Evolutionary conservation across 164 flowering plant genomes (phyloP).

Genomic region (Nelumbo lutea): DNA sequence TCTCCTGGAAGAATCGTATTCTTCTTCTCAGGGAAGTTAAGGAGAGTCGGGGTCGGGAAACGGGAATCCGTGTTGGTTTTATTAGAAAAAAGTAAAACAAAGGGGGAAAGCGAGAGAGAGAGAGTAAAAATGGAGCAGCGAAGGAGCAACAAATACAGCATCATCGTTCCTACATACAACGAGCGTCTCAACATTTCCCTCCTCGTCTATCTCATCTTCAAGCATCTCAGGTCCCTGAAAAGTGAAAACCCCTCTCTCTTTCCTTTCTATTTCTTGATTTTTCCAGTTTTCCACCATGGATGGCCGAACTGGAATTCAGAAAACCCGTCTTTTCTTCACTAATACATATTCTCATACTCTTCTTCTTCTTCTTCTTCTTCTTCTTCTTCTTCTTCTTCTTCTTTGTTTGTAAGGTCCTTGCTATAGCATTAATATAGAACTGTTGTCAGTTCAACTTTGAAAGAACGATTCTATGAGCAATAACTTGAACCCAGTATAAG

Average conservation of each 20-base stretch:
- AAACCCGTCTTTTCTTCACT: background rate
- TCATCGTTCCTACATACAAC: conserved; percentile 89
- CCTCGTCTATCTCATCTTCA: conserved; percentile 79
- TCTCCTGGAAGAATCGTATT: no score
- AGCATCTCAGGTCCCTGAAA: conserved; percentile 61
- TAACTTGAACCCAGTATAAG: no score
- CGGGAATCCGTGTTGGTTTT: no score
- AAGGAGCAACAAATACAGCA: conserved; percentile 62
- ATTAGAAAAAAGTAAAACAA: no score
- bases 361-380: background rate
- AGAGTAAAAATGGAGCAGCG: conserved; percentile 9
- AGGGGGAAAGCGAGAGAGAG: background rate
- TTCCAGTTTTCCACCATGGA: background rate
- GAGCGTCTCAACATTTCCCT: conserved; percentile 96
- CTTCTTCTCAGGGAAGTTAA: no score
- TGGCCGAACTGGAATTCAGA: no score
- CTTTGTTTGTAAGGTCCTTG: no score
- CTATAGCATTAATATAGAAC: no score
- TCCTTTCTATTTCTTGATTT: background rate
- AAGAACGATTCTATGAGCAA: no score
- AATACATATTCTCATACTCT: no score
- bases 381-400: background rate
- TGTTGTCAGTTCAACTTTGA: no score
- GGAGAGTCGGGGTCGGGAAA: no score
- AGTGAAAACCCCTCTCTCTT: background rate